These are phyloP conservation scores for Xylaria flabelliformis DNA, from an alignment of 495 filamentous ascomycete genomes.

Conservation along the genomic window DNA sequence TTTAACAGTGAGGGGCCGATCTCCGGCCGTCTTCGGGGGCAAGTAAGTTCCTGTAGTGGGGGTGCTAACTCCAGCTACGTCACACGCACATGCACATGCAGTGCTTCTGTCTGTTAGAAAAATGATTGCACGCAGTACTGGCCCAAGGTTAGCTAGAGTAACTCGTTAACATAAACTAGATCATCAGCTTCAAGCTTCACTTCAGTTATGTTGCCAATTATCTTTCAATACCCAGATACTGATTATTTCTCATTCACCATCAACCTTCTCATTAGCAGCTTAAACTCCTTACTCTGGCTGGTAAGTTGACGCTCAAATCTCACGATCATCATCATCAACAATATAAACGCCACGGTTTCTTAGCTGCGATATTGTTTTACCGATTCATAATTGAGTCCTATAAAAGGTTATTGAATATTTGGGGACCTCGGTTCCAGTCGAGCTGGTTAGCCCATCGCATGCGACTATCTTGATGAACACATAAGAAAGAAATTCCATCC, in stretches of 20 bases:
- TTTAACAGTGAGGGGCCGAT: slow-evolving; percentile 22
- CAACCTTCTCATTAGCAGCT: neutral
- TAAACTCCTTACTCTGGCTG: neutral
- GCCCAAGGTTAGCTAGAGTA: too few species aligned
- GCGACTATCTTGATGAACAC: neutral
- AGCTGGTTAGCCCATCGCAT: neutral
- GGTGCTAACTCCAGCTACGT: neutral
- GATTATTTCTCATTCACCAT: too few species aligned
- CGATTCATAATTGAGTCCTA: neutral
- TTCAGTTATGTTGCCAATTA: too few species aligned
- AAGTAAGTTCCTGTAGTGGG: neutral
- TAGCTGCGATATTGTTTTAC: neutral
- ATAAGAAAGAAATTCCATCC: neutral
- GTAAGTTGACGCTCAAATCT: neutral
- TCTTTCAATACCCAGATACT: too few species aligned
- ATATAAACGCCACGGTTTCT: neutral
- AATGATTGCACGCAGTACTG: too few species aligned
- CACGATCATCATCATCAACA: neutral
- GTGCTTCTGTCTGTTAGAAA: too few species aligned
- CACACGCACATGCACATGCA: slow-evolving; percentile 9
- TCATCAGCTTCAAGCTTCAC: too few species aligned
- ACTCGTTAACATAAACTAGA: too few species aligned
- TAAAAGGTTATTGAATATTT: too few species aligned
- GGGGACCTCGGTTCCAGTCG: neutral
- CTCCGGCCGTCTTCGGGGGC: slow-evolving; percentile 19